Evolutionary conservation across 805 yeast genomes (phyloP).

Genomic region (Kazachstania viticola): DNA sequence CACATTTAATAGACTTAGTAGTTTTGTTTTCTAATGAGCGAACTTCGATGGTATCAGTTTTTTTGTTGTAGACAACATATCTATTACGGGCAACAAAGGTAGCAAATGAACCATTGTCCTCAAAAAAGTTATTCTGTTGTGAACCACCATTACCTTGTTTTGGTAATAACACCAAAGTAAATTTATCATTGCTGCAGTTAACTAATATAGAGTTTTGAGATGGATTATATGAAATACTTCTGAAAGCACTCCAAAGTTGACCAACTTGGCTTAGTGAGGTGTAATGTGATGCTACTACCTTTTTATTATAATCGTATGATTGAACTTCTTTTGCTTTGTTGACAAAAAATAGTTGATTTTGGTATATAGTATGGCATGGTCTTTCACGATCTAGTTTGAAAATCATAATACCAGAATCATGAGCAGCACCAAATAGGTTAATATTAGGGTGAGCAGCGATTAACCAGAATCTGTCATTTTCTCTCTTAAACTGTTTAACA

Average conservation of each 20-base stretch:
- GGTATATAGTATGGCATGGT: conserved; percentile 59
- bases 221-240: conserved; percentile 82
- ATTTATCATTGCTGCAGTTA: conserved; percentile 55
- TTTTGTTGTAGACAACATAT: conserved; percentile 67
- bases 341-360: conserved; percentile 63
- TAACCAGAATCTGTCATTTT: conserved; percentile 90
- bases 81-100: conserved; percentile 90
- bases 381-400: conserved; percentile 96
- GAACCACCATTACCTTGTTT: conserved; percentile 87
- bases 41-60: conserved; percentile 59
- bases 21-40: conserved; percentile 72
- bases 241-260: conserved; percentile 73
- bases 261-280: conserved; percentile 78
- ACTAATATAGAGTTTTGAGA: conserved; percentile 80
- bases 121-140: conserved; percentile 71
- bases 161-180: conserved; percentile 69
- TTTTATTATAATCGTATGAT: conserved; percentile 54
- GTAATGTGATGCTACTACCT: conserved; percentile 63
- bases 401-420: conserved; percentile 95
- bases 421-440: conserved; percentile 91
- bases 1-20: conserved; percentile 71
- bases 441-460: conserved; percentile 80
- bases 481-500: conserved; percentile 88
- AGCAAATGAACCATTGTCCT: conserved; percentile 78
- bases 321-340: conserved; percentile 82